Conservation (phyloP, 2,329 filamentous ascomycete species). For the Phialophora macrospora region DNA sequence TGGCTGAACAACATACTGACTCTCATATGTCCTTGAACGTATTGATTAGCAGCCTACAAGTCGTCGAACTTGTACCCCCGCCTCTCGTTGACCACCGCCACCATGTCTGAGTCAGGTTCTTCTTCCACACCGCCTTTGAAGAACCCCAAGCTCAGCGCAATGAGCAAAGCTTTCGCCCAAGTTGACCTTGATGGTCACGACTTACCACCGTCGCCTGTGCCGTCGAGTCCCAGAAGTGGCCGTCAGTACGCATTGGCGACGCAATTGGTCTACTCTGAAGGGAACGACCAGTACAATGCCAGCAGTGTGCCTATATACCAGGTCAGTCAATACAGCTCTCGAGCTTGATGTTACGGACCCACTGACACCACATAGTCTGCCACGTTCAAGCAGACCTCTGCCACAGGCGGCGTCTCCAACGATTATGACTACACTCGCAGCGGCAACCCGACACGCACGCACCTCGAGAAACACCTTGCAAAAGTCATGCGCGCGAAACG, state of each 20-base stretch:
- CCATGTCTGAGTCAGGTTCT: conserved; percentile 40
- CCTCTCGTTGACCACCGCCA: conserved; percentile 28
- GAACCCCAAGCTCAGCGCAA: conserved; percentile 41
- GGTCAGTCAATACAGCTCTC: conserved; percentile 46
- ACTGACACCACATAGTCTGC: conserved; percentile 65
- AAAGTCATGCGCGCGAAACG: conserved; percentile 98
- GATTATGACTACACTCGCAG: conserved; percentile 99
- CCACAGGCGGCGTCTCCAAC: conserved; percentile 65
- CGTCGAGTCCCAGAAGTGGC: conserved; percentile 84
- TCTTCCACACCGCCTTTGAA: conserved; percentile 39
- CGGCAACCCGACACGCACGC: conserved; percentile 93
- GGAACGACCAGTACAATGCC: conserved; percentile 94
- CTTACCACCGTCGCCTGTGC: conserved; percentile 87
- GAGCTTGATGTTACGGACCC: not conserved
- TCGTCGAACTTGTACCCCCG: conserved; percentile 40
- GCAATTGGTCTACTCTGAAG: conserved; percentile 94
- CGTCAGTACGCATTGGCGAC: conserved; percentile 92
- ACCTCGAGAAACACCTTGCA: conserved; percentile 92
- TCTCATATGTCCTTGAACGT: conserved; percentile 40
- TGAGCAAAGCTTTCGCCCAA: conserved; percentile 60
- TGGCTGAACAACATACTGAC: conserved; percentile 1
- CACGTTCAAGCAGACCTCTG: conserved; percentile 90
- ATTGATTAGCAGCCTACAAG: conserved; percentile 38
- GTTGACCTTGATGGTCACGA: conserved; percentile 83
- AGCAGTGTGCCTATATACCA: conserved; percentile 98